phyloP scores from a whole-genome alignment of 768 basidiomycete genomes.

The Leccinum boreale region DNA sequence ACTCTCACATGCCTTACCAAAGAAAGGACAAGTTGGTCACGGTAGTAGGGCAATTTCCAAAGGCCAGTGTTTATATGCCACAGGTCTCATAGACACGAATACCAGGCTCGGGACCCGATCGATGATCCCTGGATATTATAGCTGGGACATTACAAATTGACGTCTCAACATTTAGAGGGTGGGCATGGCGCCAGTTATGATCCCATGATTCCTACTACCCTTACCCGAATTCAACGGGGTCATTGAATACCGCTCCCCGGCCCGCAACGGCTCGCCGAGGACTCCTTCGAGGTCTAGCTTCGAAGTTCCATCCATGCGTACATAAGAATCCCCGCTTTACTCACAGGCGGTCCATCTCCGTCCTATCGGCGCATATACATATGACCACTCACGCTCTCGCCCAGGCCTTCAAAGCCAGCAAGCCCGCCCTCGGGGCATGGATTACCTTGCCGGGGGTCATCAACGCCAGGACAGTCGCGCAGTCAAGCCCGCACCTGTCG shows the following conservation, averaged over 20 bases:
- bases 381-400: constrained; percentile 57
- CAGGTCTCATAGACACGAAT: neutral
- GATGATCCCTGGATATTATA: neutral
- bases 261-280: constrained; percentile 4
- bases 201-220: neutral
- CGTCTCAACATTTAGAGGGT: neutral
- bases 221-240: neutral
- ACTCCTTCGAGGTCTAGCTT: neutral
- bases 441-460: constrained; percentile 57
- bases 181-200: neutral
- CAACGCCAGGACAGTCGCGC: constrained; percentile 56
- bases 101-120: neutral
- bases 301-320: neutral
- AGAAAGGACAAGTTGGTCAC: too few species aligned
- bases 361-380: neutral
- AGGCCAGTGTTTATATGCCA: neutral
- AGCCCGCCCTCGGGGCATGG: constrained; percentile 67
- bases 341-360: neutral
- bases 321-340: neutral
- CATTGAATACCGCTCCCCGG: neutral
- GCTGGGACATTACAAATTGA: neutral
- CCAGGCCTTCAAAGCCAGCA: constrained; percentile 49
- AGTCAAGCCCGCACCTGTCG: constrained; percentile 51
- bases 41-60: neutral
- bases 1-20: too few species aligned